Conservation (phyloP, 768 basidiomycete genomes). For the Agaricus blazei region DNA sequence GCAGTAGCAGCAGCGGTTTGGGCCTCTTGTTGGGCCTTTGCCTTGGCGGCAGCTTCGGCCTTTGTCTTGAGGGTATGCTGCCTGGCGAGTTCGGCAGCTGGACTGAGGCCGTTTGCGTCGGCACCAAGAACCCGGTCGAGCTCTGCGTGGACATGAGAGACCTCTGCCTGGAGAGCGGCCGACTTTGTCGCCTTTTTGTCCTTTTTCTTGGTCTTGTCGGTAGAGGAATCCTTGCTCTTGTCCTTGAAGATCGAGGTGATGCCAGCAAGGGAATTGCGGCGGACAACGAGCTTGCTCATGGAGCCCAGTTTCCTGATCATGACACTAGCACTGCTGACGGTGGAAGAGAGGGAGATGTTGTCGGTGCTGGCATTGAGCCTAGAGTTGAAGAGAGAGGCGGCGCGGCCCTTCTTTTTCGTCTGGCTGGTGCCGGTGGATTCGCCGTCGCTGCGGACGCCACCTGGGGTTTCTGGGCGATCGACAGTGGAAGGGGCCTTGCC, state of each 20-base stretch:
- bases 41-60: conserved; percentile 69
- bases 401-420: conserved; percentile 68
- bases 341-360: conserved; percentile 92
- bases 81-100: conserved; percentile 84
- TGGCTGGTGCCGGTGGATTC: conserved; percentile 40
- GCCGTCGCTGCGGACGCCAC: conserved; percentile 25
- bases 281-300: conserved; percentile 75
- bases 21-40: conserved; percentile 53
- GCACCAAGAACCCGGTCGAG: conserved; percentile 53
- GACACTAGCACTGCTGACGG: conserved; percentile 90
- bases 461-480: conserved; percentile 18
- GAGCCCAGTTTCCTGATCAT: conserved; percentile 95
- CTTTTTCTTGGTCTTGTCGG: conserved; percentile 28
- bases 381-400: conserved; percentile 80
- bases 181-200: conserved; percentile 61
- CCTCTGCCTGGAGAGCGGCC: conserved; percentile 59
- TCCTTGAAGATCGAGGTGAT: conserved; percentile 95
- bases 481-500: conserved; percentile 25
- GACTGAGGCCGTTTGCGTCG: conserved; percentile 73
- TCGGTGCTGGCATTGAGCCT: conserved; percentile 85
- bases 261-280: conserved; percentile 84
- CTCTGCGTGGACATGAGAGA: conserved; percentile 83
- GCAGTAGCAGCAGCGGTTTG: conserved; percentile 24
- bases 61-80: conserved; percentile 91
- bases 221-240: conserved; percentile 47